These are phyloP conservation scores for Gloeostereum incarnatum DNA, from an alignment of 768 basidiomycete species.

Conservation along the genomic window DNA sequence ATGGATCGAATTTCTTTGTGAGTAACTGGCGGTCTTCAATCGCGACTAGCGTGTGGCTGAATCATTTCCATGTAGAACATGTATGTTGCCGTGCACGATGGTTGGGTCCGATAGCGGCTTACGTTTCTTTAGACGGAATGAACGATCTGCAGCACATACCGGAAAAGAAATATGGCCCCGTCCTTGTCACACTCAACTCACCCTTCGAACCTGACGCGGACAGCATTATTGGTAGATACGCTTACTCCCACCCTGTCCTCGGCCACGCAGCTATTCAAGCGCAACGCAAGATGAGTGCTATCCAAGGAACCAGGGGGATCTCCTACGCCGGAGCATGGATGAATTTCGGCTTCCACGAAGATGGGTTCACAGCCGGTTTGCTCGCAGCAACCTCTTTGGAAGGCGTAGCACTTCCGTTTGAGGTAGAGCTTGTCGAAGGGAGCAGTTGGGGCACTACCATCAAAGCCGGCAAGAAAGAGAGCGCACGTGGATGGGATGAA, in stretches of 20 bases:
- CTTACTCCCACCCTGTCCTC: constrained; percentile 65
- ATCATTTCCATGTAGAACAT: constrained; percentile 25
- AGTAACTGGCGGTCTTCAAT: constrained; percentile 13
- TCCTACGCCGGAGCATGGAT: constrained; percentile 66
- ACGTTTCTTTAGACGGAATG: constrained; percentile 48
- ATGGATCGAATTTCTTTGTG: constrained; percentile 55
- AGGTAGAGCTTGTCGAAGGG: no score
- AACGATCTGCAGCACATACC: constrained; percentile 66
- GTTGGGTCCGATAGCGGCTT: background rate
- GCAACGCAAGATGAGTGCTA: constrained; percentile 40
- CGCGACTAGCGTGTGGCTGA: background rate
- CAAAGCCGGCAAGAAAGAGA: no score
- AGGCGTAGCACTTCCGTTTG: no score
- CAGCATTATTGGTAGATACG: constrained; percentile 39
- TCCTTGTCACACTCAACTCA: constrained; percentile 68
- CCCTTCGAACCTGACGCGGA: constrained; percentile 45
- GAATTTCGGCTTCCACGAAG: constrained; percentile 78
- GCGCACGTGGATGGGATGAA: no score
- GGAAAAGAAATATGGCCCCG: constrained; percentile 42
- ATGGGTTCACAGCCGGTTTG: no score
- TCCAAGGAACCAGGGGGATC: constrained; percentile 55
- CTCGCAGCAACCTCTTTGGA: no score
- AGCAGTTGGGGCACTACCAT: no score
- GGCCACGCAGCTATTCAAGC: constrained; percentile 37
- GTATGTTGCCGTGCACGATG: constrained; percentile 16